Conservation (phyloP, 2,329 filamentous ascomycete genomes). For the Tolypocladium tropicale region DNA sequence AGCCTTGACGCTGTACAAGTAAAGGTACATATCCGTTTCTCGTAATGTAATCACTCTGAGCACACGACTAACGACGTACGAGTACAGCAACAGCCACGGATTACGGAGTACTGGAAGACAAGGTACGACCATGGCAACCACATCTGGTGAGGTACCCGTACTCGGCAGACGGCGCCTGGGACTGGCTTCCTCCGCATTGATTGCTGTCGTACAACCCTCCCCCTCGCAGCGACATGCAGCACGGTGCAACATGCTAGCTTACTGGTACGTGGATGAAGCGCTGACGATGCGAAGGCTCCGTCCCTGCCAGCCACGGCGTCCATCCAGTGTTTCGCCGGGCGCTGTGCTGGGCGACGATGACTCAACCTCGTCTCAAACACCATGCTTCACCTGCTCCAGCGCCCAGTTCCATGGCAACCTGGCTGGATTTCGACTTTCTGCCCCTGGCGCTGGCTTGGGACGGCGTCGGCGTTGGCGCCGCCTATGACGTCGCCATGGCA, state of each 20-base stretch:
- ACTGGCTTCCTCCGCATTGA: not conserved
- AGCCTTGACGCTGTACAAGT: no score
- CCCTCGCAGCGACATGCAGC: not conserved
- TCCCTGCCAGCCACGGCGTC: not conserved
- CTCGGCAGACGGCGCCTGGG: not conserved
- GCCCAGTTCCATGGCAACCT: no score
- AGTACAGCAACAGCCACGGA: no score
- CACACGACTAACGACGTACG: no score
- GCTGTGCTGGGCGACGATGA: not conserved
- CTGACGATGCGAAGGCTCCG: not conserved
- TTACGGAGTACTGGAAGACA: no score
- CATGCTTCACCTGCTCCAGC: no score
- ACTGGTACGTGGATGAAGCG: not conserved
- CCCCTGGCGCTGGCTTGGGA: not conserved
- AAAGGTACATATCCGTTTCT: no score
- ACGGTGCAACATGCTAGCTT: not conserved
- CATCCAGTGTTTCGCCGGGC: not conserved
- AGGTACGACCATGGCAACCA: no score
- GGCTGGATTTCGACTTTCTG: not conserved
- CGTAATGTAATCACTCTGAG: no score
- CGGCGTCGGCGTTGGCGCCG: not conserved
- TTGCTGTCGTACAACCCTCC: not conserved
- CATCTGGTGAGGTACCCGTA: not conserved
- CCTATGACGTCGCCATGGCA: not conserved
- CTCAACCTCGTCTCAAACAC: no score